These are phyloP conservation scores for Afroboletus lepidellus DNA, from an alignment of 1,284 basidiomycete genomes.

Conservation along the genomic window DNA sequence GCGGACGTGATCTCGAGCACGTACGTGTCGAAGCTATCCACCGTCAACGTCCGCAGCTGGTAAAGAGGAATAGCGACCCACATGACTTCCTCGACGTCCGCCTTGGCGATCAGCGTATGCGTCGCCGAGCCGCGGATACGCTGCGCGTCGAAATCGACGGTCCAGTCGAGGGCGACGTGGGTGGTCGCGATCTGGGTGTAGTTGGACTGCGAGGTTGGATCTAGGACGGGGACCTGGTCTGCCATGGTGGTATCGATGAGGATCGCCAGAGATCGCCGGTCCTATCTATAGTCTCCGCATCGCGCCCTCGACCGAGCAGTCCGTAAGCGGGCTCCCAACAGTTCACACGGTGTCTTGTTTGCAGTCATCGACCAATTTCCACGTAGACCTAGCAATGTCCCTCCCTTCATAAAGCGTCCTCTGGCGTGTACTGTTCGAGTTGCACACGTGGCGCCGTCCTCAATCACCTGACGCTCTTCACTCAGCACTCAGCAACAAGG, in stretches of 20 bases:
- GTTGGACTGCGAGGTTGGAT: slow-evolving; percentile 78
- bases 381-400: too few species aligned
- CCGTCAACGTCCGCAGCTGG: too few species aligned
- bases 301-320: too few species aligned
- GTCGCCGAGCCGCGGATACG: slow-evolving; percentile 72
- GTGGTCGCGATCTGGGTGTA: slow-evolving; percentile 67
- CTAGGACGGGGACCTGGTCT: slow-evolving; percentile 9
- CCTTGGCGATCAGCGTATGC: slow-evolving; percentile 62
- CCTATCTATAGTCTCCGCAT: too few species aligned
- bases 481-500: too few species aligned
- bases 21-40: slow-evolving; percentile 73
- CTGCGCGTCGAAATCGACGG: slow-evolving; percentile 72
- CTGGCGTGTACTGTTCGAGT: too few species aligned
- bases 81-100: slow-evolving; percentile 66
- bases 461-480: too few species aligned
- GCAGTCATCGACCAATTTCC: too few species aligned
- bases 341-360: too few species aligned
- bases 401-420: too few species aligned
- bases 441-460: too few species aligned
- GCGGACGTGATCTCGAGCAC: slow-evolving; percentile 67
- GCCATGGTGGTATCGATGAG: background rate
- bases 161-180: slow-evolving; percentile 81
- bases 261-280: background rate
- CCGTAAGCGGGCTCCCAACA: too few species aligned
- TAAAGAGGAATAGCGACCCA: slow-evolving; percentile 41